Base-by-base conservation (phyloP, 129 eudicot genomes). In the Lonicera japonica region DNA sequence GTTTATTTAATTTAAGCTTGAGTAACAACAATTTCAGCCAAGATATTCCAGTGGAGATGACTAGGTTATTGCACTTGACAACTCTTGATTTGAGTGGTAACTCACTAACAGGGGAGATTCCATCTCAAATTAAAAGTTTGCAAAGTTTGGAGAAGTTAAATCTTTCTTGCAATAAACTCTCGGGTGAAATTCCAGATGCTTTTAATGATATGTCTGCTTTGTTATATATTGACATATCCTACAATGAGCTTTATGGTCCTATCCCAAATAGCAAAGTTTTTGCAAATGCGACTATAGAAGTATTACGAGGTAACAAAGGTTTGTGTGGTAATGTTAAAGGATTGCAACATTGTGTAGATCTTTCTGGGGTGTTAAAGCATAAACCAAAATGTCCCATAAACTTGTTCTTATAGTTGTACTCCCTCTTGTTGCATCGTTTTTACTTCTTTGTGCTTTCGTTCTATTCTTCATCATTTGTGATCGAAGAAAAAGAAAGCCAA, bases 181-280 rank as follows among this genome's bases (percentile, higher is more conserved):
- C 80, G 12, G 75, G 80, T 8, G 5, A n/a, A n/a, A 75, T 75
- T 63, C 80, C 80, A 3, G 18, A 61, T n/a, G 17, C 67, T 21
- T 46, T 75, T 25, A 51, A 12, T 14, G 20, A 38, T 0, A 56
- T 75, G 70, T 16, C 5, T 13, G 19, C 24, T 18, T 58, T 64
- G 70, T 41, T 11, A 47, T 50, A 25, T 43, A 50, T 75, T 51
- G 71, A 75, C 21, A 4, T 69, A n/a, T 75, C 75, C 21, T 69
- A 43, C 21, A 69, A 69, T 20, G 25, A 56, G 13, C 66, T 77
- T 48, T 54, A 41, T 24, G 78, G 82, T 52, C 75, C 55, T 43
- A 15, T 77, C 18, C 82, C 82, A 7, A 29, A 72, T 5, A 62
- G 25, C 67, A 72, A 58, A 19, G 73, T 24, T 8, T 69, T 76